A percentile compares a stretch with the other conserved stretches of the same genome.
These are phyloP conservation scores for Ophiostoma angusticollis DNA, from an alignment of 2,329 filamentous ascomycete species.

Conservation along the genomic window DNA sequence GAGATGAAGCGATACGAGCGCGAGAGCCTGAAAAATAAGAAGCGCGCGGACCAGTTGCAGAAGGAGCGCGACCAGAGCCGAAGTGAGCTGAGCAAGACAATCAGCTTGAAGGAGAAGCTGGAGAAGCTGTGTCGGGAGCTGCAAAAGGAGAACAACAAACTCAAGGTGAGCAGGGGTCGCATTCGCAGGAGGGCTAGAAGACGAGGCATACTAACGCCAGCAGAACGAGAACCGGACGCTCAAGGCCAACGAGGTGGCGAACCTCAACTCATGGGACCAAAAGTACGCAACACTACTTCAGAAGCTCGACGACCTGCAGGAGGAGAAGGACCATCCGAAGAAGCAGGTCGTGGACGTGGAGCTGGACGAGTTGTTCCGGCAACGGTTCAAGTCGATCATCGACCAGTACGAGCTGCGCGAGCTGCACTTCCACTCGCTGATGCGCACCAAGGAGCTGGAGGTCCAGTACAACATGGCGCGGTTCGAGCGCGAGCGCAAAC, in stretches of 20 bases:
- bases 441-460: conserved; percentile 91
- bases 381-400: conserved; percentile 84
- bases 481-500: conserved; percentile 80
- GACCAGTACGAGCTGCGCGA: conserved; percentile 96
- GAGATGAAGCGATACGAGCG: conserved; percentile 94
- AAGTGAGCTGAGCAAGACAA: conserved; percentile 79
- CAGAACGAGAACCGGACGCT: conserved; percentile 88
- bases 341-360: conserved; percentile 74
- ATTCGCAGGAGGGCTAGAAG: no score
- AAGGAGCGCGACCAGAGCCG: conserved; percentile 91
- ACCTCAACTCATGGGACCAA: conserved; percentile 71
- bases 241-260: conserved; percentile 72
- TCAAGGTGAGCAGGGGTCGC: conserved; percentile 52
- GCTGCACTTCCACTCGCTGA: conserved; percentile 79
- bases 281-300: conserved; percentile 68
- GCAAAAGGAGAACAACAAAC: conserved; percentile 93
- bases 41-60: conserved; percentile 82
- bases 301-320: conserved; percentile 79
- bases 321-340: conserved; percentile 71
- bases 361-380: conserved; percentile 78
- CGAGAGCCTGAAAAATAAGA: conserved; percentile 92
- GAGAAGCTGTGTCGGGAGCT: conserved; percentile 93
- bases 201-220: neutral
- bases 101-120: conserved; percentile 85
- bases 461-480: conserved; percentile 84